Evolutionary conservation across 2,329 filamentous ascomycete species (phyloP), one percentile per base, ranked within the genome.

Genomic region (Nothomitra cinnamomea): DNA sequence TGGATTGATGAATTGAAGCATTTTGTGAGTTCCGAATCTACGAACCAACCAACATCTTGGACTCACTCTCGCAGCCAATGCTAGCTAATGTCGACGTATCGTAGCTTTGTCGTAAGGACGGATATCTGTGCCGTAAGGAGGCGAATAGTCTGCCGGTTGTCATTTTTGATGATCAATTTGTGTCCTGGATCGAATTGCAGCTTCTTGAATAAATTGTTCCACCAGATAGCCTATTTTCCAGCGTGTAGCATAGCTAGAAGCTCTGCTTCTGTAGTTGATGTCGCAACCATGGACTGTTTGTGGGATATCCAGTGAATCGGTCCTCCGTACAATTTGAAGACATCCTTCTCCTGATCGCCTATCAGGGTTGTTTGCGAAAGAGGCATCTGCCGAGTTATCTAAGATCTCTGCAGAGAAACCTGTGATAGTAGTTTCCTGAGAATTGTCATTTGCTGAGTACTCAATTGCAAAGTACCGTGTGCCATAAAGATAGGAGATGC

Each of bases 51-150:
- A n/a, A 41, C 38, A 41, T 41, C n/a, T n/a, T n/a, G n/a, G n/a
- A n/a, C n/a, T 50, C 61, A 58, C 53, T 64, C 57, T 2, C 58
- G 17, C 1, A 64, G 52, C 60, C 58, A 64, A 49, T 57, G 53
- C 21, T 58, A 35, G 41, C 63, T 56, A 42, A 64, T 62, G 56
- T 64, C 56, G 24, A 62, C 51, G 54, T 62, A 58, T 19, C 57
- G 56, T n/a, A 62, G 54, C 36, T 56, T 55, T 6, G 56, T 60
- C 12, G 19, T 22, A 12, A 56, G 25, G 6, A 10, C 24, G 5
- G 43, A 53, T n/a, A 35, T 21, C 12, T 56, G 28, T 5, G 12
- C 50, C 13, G 43, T 52, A 21, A 56, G 17, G 5, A 56, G 41
- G 10, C 47, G 32, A 25, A 56, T 22, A 17, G 54, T 56, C 42